Conservation (phyloP, 1,284 basidiomycete genomes). For the Puccinia polysora region DNA sequence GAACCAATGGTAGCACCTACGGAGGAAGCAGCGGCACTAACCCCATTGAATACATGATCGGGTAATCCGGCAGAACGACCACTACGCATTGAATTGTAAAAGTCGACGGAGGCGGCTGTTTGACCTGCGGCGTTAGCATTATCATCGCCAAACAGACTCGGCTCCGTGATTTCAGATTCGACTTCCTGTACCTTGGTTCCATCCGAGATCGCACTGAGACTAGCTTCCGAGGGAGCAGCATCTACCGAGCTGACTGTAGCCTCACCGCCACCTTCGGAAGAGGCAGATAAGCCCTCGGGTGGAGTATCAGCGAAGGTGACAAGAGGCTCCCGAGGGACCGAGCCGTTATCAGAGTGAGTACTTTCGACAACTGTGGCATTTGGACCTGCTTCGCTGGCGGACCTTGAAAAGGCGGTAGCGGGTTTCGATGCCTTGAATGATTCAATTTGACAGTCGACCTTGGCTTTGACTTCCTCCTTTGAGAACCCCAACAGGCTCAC, state of each 20-base stretch:
- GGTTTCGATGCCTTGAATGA: constrained; percentile 61
- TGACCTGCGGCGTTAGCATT: constrained; percentile 54
- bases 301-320: constrained; percentile 54
- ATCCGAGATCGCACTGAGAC: constrained; percentile 63
- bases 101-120: constrained; percentile 66
- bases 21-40: constrained; percentile 45
- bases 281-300: constrained; percentile 47
- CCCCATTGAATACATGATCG: constrained; percentile 38
- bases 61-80: constrained; percentile 20
- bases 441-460: constrained; percentile 75
- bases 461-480: constrained; percentile 73
- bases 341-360: constrained; percentile 58
- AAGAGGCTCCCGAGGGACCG: constrained; percentile 46
- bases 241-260: constrained; percentile 57
- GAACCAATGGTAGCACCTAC: constrained; percentile 58
- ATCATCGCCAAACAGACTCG: constrained; percentile 83
- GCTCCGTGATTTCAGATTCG: constrained; percentile 60
- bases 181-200: constrained; percentile 58
- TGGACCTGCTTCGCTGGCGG: constrained; percentile 56
- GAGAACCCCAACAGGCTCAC: constrained; percentile 88
- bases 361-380: constrained; percentile 70
- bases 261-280: constrained; percentile 54
- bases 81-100: constrained; percentile 71
- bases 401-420: constrained; percentile 53
- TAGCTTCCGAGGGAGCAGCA: constrained; percentile 68